phyloP scores from a whole-genome alignment of 2,329 filamentous ascomycete species.

The Fusarium solani-melongenae region DNA sequence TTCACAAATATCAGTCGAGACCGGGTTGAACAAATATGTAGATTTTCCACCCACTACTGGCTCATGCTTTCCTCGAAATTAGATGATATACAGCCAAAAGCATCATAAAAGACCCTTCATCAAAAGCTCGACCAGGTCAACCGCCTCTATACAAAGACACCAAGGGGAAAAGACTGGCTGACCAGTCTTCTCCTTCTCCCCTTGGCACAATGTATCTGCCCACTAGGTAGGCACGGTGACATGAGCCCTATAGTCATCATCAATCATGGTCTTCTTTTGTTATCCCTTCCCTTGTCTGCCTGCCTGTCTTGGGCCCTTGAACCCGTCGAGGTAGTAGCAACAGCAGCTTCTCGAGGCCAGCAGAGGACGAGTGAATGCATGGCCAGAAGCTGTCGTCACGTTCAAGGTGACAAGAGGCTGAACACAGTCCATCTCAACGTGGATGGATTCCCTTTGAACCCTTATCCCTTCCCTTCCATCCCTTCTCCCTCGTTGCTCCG shows the following conservation, averaged over 20 bases:
- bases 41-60: conserved; percentile 38
- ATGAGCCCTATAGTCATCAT: conserved; percentile 26
- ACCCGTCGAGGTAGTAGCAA: conserved; percentile 7
- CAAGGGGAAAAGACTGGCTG: conserved; percentile 13
- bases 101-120: conserved; percentile 36
- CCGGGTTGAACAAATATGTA: conserved; percentile 37
- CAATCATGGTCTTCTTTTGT: conserved; percentile 35
- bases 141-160: conserved; percentile 23
- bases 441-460: conserved; percentile 18
- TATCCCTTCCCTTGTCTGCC: conserved; percentile 20
- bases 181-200: conserved; percentile 5
- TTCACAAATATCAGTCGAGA: background rate
- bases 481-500: conserved; percentile 33
- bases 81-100: conserved; percentile 45
- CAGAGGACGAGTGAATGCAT: conserved; percentile 28
- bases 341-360: conserved; percentile 38
- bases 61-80: conserved; percentile 40
- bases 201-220: conserved; percentile 26
- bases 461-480: background rate
- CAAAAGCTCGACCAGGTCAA: conserved; percentile 32
- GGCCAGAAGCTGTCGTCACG: conserved; percentile 32
- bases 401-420: conserved; percentile 24
- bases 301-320: background rate
- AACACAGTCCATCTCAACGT: conserved; percentile 22
- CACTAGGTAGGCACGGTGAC: conserved; percentile 15